Percentiles rank a stretch among this genome's conserved stretches.
phyloP scores from a whole-genome alignment of 495 filamentous ascomycete genomes.

The Penicillium waksmanii region DNA sequence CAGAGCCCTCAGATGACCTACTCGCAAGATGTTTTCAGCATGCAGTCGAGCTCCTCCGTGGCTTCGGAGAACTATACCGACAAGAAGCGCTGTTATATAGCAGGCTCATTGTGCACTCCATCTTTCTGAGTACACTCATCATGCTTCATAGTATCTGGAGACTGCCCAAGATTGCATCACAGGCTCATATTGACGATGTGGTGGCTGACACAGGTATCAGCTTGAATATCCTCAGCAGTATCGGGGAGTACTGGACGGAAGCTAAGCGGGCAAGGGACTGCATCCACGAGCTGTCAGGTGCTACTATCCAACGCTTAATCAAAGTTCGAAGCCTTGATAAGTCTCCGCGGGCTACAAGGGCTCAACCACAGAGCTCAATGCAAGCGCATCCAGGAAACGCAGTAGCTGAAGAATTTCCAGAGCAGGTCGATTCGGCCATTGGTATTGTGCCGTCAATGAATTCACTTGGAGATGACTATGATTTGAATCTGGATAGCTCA shows the following conservation, averaged over 20 bases:
- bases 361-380: neutral
- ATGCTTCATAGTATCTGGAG: constrained; percentile 49
- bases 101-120: constrained; percentile 45
- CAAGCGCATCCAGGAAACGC: neutral
- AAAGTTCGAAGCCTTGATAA: constrained; percentile 27
- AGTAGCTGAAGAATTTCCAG: neutral
- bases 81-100: constrained; percentile 42
- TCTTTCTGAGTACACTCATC: constrained; percentile 45
- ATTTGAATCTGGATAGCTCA: constrained; percentile 17
- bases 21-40: constrained; percentile 42
- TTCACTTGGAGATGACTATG: constrained; percentile 17
- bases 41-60: constrained; percentile 37
- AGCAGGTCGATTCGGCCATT: constrained; percentile 15
- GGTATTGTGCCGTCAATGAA: constrained; percentile 13
- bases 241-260: constrained; percentile 51
- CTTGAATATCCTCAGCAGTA: constrained; percentile 48
- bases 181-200: constrained; percentile 43
- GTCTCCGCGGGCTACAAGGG: neutral
- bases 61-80: constrained; percentile 40
- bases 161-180: constrained; percentile 36
- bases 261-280: constrained; percentile 49
- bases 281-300: constrained; percentile 43
- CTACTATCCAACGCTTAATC: constrained; percentile 43
- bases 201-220: constrained; percentile 40
- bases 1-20: constrained; percentile 40